Percentiles rank a stretch among this genome's conserved stretches.
phyloP scores from a whole-genome alignment of 164 flowering plant genomes.

The Vitis labrusca region DNA sequence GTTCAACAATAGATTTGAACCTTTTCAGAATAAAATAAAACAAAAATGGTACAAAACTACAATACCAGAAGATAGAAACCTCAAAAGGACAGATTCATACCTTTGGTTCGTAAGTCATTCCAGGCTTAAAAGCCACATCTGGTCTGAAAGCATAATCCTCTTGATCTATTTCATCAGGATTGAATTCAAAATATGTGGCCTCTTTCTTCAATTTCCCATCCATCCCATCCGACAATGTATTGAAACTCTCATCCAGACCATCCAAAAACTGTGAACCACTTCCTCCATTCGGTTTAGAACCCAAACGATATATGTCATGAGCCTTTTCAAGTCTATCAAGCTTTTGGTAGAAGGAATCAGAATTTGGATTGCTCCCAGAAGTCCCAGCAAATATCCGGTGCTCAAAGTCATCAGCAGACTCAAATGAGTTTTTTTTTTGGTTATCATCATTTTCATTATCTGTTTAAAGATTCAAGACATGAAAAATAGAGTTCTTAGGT shows the following conservation, averaged over 20 bases:
- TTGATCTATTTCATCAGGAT: slow-evolving; percentile 41
- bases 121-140: slow-evolving; percentile 39
- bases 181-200: slow-evolving; percentile 55
- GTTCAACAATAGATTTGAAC: neutral
- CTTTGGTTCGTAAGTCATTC: slow-evolving; percentile 44
- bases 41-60: neutral
- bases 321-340: slow-evolving; percentile 47
- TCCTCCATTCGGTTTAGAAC: slow-evolving; percentile 17
- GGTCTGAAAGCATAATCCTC: slow-evolving; percentile 67
- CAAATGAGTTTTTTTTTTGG: slow-evolving; percentile 26
- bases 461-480: slow-evolving; percentile 14
- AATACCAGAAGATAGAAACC: neutral
- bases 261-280: slow-evolving; percentile 19
- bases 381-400: slow-evolving; percentile 52
- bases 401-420: slow-evolving; percentile 64
- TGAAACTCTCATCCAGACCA: slow-evolving; percentile 48
- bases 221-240: slow-evolving; percentile 66
- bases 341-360: slow-evolving; percentile 44
- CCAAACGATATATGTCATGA: slow-evolving; percentile 24
- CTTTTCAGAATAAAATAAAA: neutral
- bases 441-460: slow-evolving; percentile 27
- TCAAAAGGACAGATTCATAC: slow-evolving; percentile 26
- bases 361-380: slow-evolving; percentile 25
- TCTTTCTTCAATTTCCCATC: slow-evolving; percentile 68
- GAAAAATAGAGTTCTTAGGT: neutral